Conservation (phyloP, 176 grass and related monocot species). For the Eleusine coracana region DNA sequence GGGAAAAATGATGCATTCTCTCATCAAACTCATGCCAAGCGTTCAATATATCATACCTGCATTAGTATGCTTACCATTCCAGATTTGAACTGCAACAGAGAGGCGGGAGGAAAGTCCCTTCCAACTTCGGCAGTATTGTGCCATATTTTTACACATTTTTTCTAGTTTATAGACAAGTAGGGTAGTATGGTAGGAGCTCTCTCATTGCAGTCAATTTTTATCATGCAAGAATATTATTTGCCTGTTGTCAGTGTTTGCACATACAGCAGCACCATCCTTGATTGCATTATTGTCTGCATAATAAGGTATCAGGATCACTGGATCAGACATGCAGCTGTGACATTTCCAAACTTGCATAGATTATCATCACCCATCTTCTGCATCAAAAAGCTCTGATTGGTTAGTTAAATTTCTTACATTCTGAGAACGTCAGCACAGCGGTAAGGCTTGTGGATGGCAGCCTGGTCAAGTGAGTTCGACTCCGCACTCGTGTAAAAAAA, state of each 20-base stretch:
- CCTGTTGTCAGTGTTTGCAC: too few species aligned
- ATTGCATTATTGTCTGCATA: too few species aligned
- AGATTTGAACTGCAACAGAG: background rate
- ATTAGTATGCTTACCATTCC: too few species aligned
- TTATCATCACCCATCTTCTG: background rate
- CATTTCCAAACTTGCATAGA: background rate
- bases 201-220: background rate
- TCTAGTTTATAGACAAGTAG: background rate
- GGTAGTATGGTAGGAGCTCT: background rate
- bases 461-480: too few species aligned
- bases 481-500: too few species aligned
- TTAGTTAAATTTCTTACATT: background rate
- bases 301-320: background rate
- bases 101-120: background rate
- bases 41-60: background rate
- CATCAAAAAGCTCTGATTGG: background rate
- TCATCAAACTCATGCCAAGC: background rate
- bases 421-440: too few species aligned
- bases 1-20: background rate
- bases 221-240: background rate
- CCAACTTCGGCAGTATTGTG: background rate
- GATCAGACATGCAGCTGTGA: background rate
- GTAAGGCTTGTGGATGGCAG: too few species aligned
- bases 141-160: background rate
- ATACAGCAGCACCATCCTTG: too few species aligned